Conservation (phyloP, 73 alveolate genomes). For the Effrenium voratum region DNA sequence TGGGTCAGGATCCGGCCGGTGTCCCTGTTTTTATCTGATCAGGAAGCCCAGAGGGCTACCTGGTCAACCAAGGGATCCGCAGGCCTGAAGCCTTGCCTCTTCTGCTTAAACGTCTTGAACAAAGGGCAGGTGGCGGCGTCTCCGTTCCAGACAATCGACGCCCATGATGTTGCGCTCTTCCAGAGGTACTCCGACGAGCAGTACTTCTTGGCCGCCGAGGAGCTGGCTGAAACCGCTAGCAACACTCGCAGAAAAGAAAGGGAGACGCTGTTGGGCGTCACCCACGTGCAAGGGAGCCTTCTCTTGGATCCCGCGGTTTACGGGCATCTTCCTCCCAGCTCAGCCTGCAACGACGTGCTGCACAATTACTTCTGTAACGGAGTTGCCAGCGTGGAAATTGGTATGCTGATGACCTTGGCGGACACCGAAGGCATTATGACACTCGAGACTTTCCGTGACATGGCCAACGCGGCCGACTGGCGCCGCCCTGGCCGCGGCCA, state of each 20-base stretch:
- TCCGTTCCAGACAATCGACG: not conserved
- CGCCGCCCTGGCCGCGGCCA: too few relatives aligned
- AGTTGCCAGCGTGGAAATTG: not conserved
- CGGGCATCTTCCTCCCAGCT: not conserved
- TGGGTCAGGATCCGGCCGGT: not conserved
- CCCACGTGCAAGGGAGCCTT: not conserved
- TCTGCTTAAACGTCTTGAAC: not conserved
- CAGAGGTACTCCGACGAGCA: not conserved
- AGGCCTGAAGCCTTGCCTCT: constrained; percentile 26
- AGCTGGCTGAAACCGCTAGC: not conserved
- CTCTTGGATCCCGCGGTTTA: not conserved
- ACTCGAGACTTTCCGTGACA: too few relatives aligned
- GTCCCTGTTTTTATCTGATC: not conserved
- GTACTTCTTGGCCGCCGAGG: not conserved
- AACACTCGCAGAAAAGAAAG: not conserved
- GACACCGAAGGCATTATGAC: too few relatives aligned
- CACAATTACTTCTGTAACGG: constrained; percentile 23
- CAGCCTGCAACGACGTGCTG: constrained; percentile 1
- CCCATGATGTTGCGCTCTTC: not conserved
- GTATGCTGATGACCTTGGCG: too few relatives aligned
- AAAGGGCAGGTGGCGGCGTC: not conserved
- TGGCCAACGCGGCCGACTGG: too few relatives aligned
- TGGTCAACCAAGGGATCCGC: constrained; percentile 11
- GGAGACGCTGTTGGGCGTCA: not conserved
- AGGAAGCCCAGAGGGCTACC: constrained; percentile 43